Evolutionary conservation across 148 eudicot genomes (phyloP), one percentile per base, ranked within the genome.

Genomic region (Rhododendron vialii): DNA sequence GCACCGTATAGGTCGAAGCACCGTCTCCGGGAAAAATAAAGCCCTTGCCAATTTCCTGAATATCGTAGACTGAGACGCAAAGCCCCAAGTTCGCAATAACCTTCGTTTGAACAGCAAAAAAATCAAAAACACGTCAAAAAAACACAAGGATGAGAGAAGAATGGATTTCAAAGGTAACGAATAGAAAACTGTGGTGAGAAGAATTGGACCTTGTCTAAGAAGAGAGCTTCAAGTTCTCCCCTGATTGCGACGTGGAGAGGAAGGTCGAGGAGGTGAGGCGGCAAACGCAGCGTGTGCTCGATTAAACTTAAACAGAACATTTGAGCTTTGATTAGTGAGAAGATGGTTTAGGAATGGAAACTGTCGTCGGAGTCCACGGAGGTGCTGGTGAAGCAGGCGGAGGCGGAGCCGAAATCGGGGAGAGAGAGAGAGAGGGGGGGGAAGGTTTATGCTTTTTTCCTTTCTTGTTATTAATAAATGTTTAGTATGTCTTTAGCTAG

Each of bases 1-100:
- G 7, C 82, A 97, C 99, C 91, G 91, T 92, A 83, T 95, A 93
- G 87, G 98, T 95, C 61, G 99, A 93, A 89, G 95, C 92, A 36
- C 99, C 99, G 50, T 93, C 96, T 86, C 90, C 89, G 0, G 96
- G 90, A 81, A 89, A 88, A 35, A 96, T 86, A 88, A 93, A 93
- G 6, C 99, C 99, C 12, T 95, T 98, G 61, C 90, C 88, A 65
- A 95, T 94, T 5, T 92, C 88, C 84, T 81, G 82, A 78, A 96
- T 92, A 89, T 94, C 98, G 59, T 94, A 94, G 11, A 96, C 83
- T 18, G 95, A 94, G 65, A 96, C 80, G 84, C 93, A 92, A 35
- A 97, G 94, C 65, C 99, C 99, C 78, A 92, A 84, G 73, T 96
- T 91, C 8, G 95, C 90, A 86, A 96, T 91, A 24, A 96, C 96